These are phyloP conservation scores for Aristolochia contorta DNA, from an alignment of 164 flowering plant species.

Conservation along the genomic window DNA sequence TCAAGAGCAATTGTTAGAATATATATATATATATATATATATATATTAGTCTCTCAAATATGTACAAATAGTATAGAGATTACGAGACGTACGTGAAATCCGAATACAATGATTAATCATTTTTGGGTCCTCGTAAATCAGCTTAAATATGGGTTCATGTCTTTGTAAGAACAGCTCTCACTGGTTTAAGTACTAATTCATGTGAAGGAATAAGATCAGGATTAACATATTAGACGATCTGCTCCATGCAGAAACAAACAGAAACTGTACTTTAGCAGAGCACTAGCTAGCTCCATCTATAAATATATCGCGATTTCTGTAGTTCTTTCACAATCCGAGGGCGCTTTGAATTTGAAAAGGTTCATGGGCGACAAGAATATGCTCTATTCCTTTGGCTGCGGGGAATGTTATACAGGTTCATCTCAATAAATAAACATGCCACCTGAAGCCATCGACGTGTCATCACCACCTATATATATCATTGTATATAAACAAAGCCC, in stretches of 20 bases:
- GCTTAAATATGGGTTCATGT: too few relatives aligned
- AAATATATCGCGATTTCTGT: background rate
- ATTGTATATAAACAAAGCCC: background rate
- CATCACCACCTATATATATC: constrained; percentile 1
- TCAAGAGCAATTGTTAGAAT: too few relatives aligned
- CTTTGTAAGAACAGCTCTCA: too few relatives aligned
- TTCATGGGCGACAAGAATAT: background rate
- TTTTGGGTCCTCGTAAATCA: too few relatives aligned
- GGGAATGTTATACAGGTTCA: background rate
- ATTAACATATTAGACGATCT: background rate
- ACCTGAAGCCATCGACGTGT: background rate
- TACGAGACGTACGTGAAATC: too few relatives aligned
- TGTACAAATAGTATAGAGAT: too few relatives aligned
- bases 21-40: too few relatives aligned
- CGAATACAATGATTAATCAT: too few relatives aligned
- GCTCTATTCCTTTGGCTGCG: background rate
- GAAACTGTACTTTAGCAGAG: background rate
- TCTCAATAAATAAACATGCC: background rate
- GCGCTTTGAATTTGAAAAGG: background rate
- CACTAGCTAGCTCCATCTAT: too few relatives aligned
- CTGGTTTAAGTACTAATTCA: too few relatives aligned
- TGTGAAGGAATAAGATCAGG: too few relatives aligned
- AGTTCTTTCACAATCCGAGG: background rate
- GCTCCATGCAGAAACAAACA: background rate
- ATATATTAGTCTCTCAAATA: too few relatives aligned